Evolutionary conservation across 306 rosid genomes (phyloP).

Genomic region (Cucurbita moschata): DNA sequence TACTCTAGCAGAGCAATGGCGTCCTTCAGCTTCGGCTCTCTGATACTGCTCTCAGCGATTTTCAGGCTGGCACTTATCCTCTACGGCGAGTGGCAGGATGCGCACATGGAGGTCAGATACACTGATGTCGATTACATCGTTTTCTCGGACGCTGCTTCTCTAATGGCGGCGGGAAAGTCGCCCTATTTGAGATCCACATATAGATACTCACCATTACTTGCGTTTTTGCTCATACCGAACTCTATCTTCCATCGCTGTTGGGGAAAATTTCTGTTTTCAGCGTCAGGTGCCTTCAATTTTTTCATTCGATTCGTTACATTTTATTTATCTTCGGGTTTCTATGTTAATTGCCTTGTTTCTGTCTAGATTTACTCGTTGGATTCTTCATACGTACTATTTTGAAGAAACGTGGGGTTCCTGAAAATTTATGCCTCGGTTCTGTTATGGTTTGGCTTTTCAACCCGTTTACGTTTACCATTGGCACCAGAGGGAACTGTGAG

Average conservation of each 20-base stretch:
- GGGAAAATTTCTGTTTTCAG: conserved; percentile 88
- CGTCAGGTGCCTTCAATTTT: conserved; percentile 35
- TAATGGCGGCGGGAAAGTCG: conserved; percentile 61
- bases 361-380: conserved; percentile 80
- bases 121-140: conserved; percentile 86
- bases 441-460: conserved; percentile 75
- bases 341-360: neutral
- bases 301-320: neutral
- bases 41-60: conserved; percentile 43
- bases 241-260: conserved; percentile 50
- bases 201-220: conserved; percentile 78
- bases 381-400: conserved; percentile 53
- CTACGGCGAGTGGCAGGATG: conserved; percentile 93
- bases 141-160: conserved; percentile 81
- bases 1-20: conserved; percentile 21
- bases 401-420: conserved; percentile 74
- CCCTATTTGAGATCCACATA: conserved; percentile 80
- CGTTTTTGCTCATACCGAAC: conserved; percentile 70
- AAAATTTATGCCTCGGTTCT: conserved; percentile 35
- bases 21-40: conserved; percentile 13
- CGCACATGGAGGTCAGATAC: conserved; percentile 76
- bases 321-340: neutral
- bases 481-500: conserved; percentile 90
- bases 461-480: conserved; percentile 87
- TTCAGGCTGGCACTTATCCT: conserved; percentile 44